phyloP scores from a whole-genome alignment of 768 basidiomycete species.

The Rhizopogon salebrosus region DNA sequence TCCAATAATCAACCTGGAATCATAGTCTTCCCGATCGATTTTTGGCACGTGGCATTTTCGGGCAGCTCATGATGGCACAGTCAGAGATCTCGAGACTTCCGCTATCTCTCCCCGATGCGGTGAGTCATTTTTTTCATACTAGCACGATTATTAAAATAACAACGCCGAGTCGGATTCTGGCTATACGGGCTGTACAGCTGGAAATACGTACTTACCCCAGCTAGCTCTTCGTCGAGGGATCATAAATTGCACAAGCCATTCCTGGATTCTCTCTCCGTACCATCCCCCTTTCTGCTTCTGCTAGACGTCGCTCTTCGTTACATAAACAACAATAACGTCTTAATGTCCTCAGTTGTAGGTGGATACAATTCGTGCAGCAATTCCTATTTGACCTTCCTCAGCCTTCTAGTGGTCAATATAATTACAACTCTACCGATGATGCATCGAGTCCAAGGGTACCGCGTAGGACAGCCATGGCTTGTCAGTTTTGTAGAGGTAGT shows the following conservation, averaged over 20 bases:
- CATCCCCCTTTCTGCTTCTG: conserved; percentile 9
- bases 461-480: conserved; percentile 63
- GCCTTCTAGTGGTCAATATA: conserved; percentile 8
- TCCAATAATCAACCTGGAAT: conserved; percentile 1
- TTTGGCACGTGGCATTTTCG: conserved; percentile 5
- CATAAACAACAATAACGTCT: conserved; percentile 1
- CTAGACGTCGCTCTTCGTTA: not conserved
- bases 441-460: conserved; percentile 24
- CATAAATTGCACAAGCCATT: conserved; percentile 25
- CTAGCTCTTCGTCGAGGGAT: conserved; percentile 19
- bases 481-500: conserved; percentile 66
- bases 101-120: conserved; percentile 19
- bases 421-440: conserved; percentile 11
- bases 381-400: not conserved
- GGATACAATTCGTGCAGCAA: not conserved
- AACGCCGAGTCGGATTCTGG: conserved; percentile 19
- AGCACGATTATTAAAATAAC: conserved; percentile 25
- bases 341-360: conserved; percentile 23
- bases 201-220: conserved; percentile 27
- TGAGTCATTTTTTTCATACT: conserved; percentile 21
- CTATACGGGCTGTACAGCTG: conserved; percentile 29
- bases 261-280: conserved; percentile 3
- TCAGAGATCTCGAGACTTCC: not conserved
- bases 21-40: not conserved
- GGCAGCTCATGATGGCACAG: conserved; percentile 16